phyloP scores from a whole-genome alignment of 495 filamentous ascomycete species.

The Aspergillus bertholletiae region DNA sequence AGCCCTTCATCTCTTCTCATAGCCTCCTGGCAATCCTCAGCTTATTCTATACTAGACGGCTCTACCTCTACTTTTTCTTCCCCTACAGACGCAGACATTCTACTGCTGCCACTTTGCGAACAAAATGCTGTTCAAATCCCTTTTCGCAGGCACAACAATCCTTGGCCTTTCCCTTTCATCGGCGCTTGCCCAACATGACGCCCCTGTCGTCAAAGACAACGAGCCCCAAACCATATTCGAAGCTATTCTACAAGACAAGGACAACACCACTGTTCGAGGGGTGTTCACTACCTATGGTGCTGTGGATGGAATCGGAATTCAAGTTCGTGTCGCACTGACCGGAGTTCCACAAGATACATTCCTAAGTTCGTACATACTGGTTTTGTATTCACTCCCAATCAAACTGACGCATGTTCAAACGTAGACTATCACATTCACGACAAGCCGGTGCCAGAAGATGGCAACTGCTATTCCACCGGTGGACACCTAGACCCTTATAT shows the following conservation, averaged over 20 bases:
- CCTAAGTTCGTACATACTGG: neutral
- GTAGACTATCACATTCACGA: conserved; percentile 83
- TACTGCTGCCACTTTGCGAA: neutral
- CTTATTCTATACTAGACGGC: neutral
- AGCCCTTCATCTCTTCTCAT: too few relatives aligned
- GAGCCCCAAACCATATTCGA: conserved; percentile 55
- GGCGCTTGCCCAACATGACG: conserved; percentile 45
- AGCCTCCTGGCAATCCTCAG: neutral
- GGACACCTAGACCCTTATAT: conserved; percentile 66
- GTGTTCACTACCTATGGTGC: conserved; percentile 51
- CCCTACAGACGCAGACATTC: neutral
- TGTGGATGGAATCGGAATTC: conserved; percentile 58
- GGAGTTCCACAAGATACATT: conserved; percentile 52
- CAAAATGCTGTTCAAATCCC: neutral
- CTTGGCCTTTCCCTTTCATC: conserved; percentile 35
- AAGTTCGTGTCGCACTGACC: conserved; percentile 55
- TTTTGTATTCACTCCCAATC: neutral
- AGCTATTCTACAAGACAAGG: conserved; percentile 53
- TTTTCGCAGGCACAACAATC: conserved; percentile 31
- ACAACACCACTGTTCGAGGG: conserved; percentile 58
- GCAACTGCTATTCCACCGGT: conserved; percentile 73
- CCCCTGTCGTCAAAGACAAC: conserved; percentile 58
- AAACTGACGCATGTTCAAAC: neutral
- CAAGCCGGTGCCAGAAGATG: conserved; percentile 63
- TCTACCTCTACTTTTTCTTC: neutral